Evolutionary conservation across 1,139 yeast species (phyloP).

Genomic region (Magnusiomyces tetraspermus): DNA sequence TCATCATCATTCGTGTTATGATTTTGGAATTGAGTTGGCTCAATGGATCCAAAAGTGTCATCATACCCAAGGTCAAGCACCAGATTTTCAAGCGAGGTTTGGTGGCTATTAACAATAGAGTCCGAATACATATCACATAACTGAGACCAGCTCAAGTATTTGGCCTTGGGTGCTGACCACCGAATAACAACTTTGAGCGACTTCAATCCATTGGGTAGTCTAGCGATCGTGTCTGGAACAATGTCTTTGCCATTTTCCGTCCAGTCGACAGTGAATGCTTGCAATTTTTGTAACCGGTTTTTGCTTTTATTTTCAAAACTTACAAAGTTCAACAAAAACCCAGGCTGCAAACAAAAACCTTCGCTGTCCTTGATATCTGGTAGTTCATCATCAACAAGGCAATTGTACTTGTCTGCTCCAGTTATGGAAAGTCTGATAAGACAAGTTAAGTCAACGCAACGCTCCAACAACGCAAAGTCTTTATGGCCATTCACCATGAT

Average conservation of each 20-base stretch:
- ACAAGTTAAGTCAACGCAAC: conserved; percentile 12
- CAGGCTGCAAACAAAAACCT: conserved; percentile 1
- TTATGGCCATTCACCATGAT: conserved; percentile 14
- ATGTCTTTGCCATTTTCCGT: conserved; percentile 12
- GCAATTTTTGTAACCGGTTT: conserved; percentile 2
- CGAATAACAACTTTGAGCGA: conserved; percentile 13
- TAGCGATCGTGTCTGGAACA: conserved; percentile 12
- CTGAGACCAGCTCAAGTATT: conserved; percentile 7
- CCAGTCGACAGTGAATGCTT: conserved; percentile 15
- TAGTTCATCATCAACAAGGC: not conserved
- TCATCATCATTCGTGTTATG: not conserved
- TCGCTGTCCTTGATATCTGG: conserved; percentile 1
- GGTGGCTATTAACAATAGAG: conserved; percentile 13
- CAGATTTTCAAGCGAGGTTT: conserved; percentile 11
- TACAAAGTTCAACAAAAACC: conserved; percentile 10
- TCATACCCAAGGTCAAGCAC: conserved; percentile 8
- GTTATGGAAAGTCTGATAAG: conserved; percentile 14
- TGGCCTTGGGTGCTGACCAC: conserved; percentile 9
- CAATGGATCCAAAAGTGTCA: conserved; percentile 2
- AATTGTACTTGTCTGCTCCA: conserved; percentile 14
- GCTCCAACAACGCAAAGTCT: conserved; percentile 12
- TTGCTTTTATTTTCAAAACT: not conserved
- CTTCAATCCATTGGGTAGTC: conserved; percentile 8
- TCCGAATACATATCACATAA: conserved; percentile 10
- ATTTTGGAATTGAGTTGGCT: not conserved